Conservation (phyloP, 257 asterid species). For the Solanum clarkiae region DNA sequence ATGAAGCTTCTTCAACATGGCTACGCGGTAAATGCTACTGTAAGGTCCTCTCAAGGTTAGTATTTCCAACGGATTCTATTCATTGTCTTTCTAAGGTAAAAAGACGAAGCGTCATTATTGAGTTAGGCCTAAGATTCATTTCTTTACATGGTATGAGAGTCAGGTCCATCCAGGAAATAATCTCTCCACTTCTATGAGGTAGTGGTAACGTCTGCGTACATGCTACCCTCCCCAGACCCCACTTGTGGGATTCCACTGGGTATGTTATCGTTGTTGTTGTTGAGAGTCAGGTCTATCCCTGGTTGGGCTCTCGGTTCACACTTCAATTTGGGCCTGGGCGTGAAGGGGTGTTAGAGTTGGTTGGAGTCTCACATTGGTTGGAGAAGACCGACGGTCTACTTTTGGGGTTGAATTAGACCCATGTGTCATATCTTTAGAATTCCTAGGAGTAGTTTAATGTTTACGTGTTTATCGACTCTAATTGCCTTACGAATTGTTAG, state of each 20-base stretch:
- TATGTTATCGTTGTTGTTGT: no score
- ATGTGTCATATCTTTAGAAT: neutral
- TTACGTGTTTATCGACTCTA: neutral
- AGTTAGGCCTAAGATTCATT: no score
- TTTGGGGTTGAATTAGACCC: neutral
- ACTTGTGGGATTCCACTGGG: no score
- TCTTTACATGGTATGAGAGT: neutral
- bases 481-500: neutral
- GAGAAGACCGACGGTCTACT: neutral
- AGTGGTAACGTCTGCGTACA: no score
- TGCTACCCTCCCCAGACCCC: no score
- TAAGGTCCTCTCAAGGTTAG: constrained; percentile 15
- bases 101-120: no score
- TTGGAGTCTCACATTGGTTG: neutral
- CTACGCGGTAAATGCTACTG: constrained; percentile 32
- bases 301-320: neutral
- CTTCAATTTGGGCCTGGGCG: neutral
- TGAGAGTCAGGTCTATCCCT: neutral
- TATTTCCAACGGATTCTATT: neutral
- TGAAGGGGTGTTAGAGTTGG: neutral
- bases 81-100: neutral
- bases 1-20: constrained; percentile 28
- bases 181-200: no score
- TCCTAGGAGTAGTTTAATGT: neutral
- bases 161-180: no score